Base-by-base conservation (phyloP, 2,329 filamentous ascomycete genomes). In the Cytospora leucostoma region DNA sequence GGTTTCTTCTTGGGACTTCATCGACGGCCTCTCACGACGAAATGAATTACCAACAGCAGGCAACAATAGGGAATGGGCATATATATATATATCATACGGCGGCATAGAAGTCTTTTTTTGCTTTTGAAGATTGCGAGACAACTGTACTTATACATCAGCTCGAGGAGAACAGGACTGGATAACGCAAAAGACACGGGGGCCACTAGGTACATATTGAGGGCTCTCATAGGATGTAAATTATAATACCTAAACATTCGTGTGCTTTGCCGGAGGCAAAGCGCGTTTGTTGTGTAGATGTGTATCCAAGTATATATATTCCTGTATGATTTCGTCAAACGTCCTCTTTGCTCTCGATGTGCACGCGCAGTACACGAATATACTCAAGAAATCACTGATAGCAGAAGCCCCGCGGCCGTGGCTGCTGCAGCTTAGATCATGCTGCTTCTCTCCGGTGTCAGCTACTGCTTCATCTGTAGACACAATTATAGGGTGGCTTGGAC, bases 11-110 rank as follows among this genome's bases (percentile, higher is more conserved):
- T 32, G 40, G 55, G 21, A 33, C 44, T 61, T 50, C 50, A n/a
- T 56, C 11, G 47, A 56, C 61, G 58, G 51, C 51, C 61, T 38
- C 32, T 59, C 52, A 65, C 44, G 63, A 65, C 60, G 63, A 51
- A 32, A 65, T 34, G 63, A 65, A 59, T 65, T 56, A 58, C 34
- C 51, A 58, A 35, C 56, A 63, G 47, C 63, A 65, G 51, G 56
- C 56, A 62, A 63, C 60, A 62, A 19, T 11, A 35, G n/a, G 19
- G 55, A 11, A 19, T 19, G 15, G 35, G 37, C 55, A 50, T 34
- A 57, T 27, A 49, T 21, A n/a, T 19, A 32, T 17, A 21, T 55
- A 55, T 35, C 21, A 47, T 44, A 34, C 49, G 44, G 61, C 51
- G 62, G 62, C 51, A 56, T 63, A 61, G 57, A 56, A 49, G 17